Evolutionary conservation across 1,284 basidiomycete genomes (phyloP), one percentile per base, ranked within the genome.

Genomic region (Rhodotorula sp.): DNA sequence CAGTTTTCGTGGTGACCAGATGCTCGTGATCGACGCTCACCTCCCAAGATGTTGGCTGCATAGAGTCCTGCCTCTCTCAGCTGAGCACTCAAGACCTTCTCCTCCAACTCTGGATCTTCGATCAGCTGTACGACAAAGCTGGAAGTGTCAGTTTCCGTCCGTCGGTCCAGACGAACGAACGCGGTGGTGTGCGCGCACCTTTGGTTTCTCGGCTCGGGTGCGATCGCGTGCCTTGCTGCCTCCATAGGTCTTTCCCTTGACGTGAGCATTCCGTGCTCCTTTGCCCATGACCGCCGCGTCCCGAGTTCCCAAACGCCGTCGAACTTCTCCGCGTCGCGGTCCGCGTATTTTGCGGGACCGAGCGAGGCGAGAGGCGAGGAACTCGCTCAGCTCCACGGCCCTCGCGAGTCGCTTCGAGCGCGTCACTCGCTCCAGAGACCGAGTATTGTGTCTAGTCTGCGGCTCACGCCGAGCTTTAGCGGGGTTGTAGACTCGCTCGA

Each of bases 41-140:
- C 26, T 58, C 61, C 57, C 70, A 71, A 49, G 64, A 69, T 73
- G 74, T 77, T 74, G 21, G 89, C 89, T 50, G 90, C 88, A 80
- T 92, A 92, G 38, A 92, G 83, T 7, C 90, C 90, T 60, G 91
- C 82, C 14, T 86, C 84, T 61, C 87, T 85, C 48, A 93, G 86
- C 81, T 91, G 90, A 69, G 85, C 83, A 28, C 84, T 86, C 76
- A 92, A 86, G 66, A 84, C 83, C 72, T 85, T 85, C 50, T 87
- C 88, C 79, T 87, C 89, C 76, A 86, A 82, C 56, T 84, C 84
- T 38, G 89, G 87, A 81, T 90, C 87, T 47, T 77, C 77, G 52
- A 76, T 71, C 34, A 77, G 68, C 76, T 78, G 59, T 14, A n/a
- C 49, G 49, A 5, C 23, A 47, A 60, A 16, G 2, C 8, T 34